Percentiles rank a stretch among this genome's conserved stretches.
Conservation (phyloP, 176 grass and related monocot genomes). For the Triticum dicoccoides region DNA sequence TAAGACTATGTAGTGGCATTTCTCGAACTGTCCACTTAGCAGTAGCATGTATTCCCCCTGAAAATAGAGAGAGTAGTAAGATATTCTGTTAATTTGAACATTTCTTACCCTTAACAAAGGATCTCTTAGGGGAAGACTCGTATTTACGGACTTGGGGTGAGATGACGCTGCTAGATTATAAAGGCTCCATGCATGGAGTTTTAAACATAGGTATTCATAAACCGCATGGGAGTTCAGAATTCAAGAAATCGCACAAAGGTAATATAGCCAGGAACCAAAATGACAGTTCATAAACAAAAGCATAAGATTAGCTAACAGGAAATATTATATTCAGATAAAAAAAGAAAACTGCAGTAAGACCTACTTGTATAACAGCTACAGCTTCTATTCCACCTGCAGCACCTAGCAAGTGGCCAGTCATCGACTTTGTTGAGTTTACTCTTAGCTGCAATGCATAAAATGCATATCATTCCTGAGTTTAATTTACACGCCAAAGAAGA, state of each 20-base stretch:
- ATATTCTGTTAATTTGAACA: neutral
- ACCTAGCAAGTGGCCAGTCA: constrained; percentile 95
- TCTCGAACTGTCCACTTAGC: neutral
- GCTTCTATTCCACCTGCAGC: constrained; percentile 95
- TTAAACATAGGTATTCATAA: neutral
- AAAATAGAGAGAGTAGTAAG: constrained; percentile 4
- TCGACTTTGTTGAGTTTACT: constrained; percentile 98
- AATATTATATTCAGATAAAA: neutral
- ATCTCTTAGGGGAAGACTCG: neutral
- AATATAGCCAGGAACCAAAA: constrained; percentile 6
- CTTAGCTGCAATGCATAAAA: constrained; percentile 55
- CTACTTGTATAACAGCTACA: constrained; percentile 87
- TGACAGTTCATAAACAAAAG: neutral
- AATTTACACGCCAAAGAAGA: neutral
- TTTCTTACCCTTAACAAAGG: neutral
- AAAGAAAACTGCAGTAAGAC: constrained; percentile 3
- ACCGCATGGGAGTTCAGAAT: neutral
- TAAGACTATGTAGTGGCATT: neutral
- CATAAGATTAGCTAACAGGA: neutral
- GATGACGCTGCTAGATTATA: neutral
- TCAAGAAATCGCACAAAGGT: constrained; percentile 10
- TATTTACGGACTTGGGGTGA: neutral
- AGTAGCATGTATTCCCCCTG: constrained; percentile 11
- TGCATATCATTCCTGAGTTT: constrained; percentile 23
- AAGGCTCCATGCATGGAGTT: neutral